These are phyloP conservation scores for Backusella psychrophila DNA, from an alignment of 192 early-diverging fungal genomes.

Conservation along the genomic window DNA sequence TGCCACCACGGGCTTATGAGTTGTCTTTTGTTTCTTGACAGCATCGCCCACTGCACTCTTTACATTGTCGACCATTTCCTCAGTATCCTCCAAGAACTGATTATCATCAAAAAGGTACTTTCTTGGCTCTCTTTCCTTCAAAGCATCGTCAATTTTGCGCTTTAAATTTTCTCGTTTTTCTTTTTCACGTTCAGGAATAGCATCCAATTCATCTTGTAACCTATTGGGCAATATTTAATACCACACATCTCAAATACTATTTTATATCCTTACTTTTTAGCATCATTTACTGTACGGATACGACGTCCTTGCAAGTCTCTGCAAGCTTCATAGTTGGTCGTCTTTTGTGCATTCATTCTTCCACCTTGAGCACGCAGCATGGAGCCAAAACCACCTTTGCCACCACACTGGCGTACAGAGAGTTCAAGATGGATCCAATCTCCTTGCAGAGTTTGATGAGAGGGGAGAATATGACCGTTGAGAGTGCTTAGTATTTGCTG, in stretches of 20 bases:
- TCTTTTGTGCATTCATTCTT: slow-evolving; percentile 83
- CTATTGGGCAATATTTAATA: slow-evolving; percentile 22
- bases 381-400: slow-evolving; percentile 98
- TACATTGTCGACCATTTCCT: slow-evolving; percentile 64
- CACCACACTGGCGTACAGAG: slow-evolving; percentile 62
- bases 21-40: slow-evolving; percentile 24
- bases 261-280: slow-evolving; percentile 67
- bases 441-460: slow-evolving; percentile 33
- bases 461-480: slow-evolving; percentile 36
- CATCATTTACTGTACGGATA: slow-evolving; percentile 87
- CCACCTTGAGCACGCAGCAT: slow-evolving; percentile 92
- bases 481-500: slow-evolving; percentile 42
- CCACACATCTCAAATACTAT: too few relatives aligned
- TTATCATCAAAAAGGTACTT: slow-evolving; percentile 87
- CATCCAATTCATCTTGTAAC: slow-evolving; percentile 68
- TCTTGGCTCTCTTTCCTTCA: slow-evolving; percentile 58
- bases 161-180: slow-evolving; percentile 57
- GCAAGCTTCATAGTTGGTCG: slow-evolving; percentile 91
- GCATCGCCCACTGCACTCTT: slow-evolving; percentile 51
- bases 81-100: slow-evolving; percentile 64
- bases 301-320: slow-evolving; percentile 90
- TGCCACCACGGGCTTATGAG: not conserved
- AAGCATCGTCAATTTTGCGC: slow-evolving; percentile 80
- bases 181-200: slow-evolving; percentile 65
- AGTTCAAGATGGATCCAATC: slow-evolving; percentile 40